A percentile compares a stretch with the other conserved stretches of the same genome.
These are phyloP conservation scores for Venturia effusa DNA, from an alignment of 2,329 filamentous ascomycete genomes.

Conservation along the genomic window DNA sequence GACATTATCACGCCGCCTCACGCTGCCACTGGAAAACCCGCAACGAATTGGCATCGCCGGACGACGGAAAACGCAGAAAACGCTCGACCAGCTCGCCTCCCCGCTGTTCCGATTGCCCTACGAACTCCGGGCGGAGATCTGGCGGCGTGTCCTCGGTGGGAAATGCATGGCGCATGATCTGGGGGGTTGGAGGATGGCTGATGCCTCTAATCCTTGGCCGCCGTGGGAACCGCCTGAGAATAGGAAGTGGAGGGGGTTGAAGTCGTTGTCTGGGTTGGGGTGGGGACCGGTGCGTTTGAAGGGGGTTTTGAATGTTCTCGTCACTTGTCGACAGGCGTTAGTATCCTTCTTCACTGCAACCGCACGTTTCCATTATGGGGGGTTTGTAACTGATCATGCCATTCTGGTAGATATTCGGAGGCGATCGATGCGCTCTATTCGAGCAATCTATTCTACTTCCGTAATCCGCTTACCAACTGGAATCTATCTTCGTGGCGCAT, in stretches of 20 bases:
- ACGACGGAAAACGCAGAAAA: not conserved
- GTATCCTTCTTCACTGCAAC: not conserved
- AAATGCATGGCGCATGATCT: slow-evolving; percentile 4
- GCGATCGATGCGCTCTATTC: not conserved
- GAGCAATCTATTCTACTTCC: slow-evolving; percentile 9
- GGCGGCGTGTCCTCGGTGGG: not conserved
- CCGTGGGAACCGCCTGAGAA: not conserved
- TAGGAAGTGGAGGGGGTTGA: not conserved
- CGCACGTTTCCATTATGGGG: not conserved
- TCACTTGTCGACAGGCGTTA: slow-evolving; percentile 7
- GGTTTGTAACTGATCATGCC: not conserved
- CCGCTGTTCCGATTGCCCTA: not conserved
- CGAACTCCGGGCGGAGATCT: slow-evolving; percentile 6
- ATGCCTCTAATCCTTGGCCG: slow-evolving; percentile 3
- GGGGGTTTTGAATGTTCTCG: not conserved
- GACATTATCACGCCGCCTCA: not conserved
- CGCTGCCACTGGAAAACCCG: not conserved
- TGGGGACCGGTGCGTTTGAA: not conserved
- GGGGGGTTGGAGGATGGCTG: not conserved
- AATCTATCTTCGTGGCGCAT: slow-evolving; percentile 4
- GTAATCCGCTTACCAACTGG: slow-evolving; percentile 5
- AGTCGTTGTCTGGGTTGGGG: not conserved
- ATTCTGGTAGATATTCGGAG: not conserved
- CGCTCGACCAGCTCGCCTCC: not conserved
- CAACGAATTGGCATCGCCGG: not conserved